phyloP scores from a whole-genome alignment of 2,329 filamentous ascomycete genomes.

The Polytolypa hystricis region DNA sequence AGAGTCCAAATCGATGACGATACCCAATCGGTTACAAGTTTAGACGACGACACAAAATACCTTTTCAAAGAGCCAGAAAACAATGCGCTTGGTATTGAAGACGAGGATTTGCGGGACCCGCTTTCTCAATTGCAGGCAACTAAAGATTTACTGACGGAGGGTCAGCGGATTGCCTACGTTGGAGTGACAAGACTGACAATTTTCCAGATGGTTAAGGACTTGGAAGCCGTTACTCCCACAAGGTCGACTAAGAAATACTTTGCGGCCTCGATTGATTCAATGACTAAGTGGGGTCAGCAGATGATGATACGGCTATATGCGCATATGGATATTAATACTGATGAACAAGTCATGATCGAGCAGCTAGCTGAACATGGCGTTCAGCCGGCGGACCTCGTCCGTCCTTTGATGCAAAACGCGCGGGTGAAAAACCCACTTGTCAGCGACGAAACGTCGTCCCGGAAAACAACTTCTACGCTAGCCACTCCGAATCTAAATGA shows the following conservation, averaged over 20 bases:
- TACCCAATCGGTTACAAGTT: slow-evolving; percentile 80
- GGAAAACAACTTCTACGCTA: slow-evolving; percentile 28
- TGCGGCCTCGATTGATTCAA: slow-evolving; percentile 58
- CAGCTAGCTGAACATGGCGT: slow-evolving; percentile 90
- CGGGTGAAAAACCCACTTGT: slow-evolving; percentile 88
- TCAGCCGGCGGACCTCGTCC: slow-evolving; percentile 68
- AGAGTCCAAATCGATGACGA: slow-evolving; percentile 92
- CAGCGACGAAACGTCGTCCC: slow-evolving; percentile 29
- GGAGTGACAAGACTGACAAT: slow-evolving; percentile 76
- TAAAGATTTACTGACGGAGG: slow-evolving; percentile 88
- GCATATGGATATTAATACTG: slow-evolving; percentile 88
- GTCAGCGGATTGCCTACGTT: slow-evolving; percentile 91
- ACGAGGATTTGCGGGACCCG: slow-evolving; percentile 76
- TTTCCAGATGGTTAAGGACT: slow-evolving; percentile 60
- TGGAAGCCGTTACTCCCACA: slow-evolving; percentile 47
- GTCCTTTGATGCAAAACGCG: slow-evolving; percentile 80
- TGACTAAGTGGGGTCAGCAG: slow-evolving; percentile 94
- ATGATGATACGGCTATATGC: slow-evolving; percentile 92
- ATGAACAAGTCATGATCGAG: slow-evolving; percentile 97
- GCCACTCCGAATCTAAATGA: slow-evolving; percentile 17
- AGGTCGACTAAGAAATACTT: slow-evolving; percentile 63
- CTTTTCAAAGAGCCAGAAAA: slow-evolving; percentile 67
- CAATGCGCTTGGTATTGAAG: slow-evolving; percentile 52
- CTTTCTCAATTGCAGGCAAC: slow-evolving; percentile 88
- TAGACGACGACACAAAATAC: slow-evolving; percentile 96